Evolutionary conservation across 257 asterid species (phyloP).

Genomic region (Apocynum venetum): DNA sequence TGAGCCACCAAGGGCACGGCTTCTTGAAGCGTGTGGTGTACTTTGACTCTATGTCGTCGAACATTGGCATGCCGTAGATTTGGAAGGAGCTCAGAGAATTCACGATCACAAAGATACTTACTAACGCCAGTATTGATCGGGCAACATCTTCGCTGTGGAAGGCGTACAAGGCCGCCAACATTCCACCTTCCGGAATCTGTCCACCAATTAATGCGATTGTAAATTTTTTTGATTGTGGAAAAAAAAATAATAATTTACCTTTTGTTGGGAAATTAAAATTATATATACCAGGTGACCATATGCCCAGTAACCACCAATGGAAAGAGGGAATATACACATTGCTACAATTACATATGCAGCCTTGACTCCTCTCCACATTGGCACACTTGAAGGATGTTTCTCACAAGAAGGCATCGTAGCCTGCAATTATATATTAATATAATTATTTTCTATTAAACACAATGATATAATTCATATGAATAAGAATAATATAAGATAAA

Average conservation of each 20-base stretch:
- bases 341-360: slow-evolving; percentile 60
- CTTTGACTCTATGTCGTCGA: slow-evolving; percentile 63
- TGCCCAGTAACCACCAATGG: slow-evolving; percentile 85
- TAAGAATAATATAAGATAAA: too few species aligned
- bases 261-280: too few species aligned
- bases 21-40: slow-evolving; percentile 52
- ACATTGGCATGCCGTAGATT: slow-evolving; percentile 80
- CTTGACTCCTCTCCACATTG: slow-evolving; percentile 95
- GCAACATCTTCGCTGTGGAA: slow-evolving; percentile 59
- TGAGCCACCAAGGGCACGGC: slow-evolving; percentile 87
- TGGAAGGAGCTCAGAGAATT: slow-evolving; percentile 85
- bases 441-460: background rate
- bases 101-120: slow-evolving; percentile 55
- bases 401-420: slow-evolving; percentile 94
- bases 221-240: too few species aligned
- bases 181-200: slow-evolving; percentile 77
- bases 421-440: slow-evolving; percentile 23
- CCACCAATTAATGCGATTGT: background rate
- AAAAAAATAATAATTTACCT: background rate
- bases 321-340: slow-evolving; percentile 69
- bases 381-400: slow-evolving; percentile 81
- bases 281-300: slow-evolving; percentile 58
- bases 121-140: slow-evolving; percentile 35
- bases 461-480: too few species aligned
- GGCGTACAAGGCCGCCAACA: slow-evolving; percentile 51